phyloP scores from a whole-genome alignment of 495 filamentous ascomycete species.

The Lasiosphaeris hirsuta region DNA sequence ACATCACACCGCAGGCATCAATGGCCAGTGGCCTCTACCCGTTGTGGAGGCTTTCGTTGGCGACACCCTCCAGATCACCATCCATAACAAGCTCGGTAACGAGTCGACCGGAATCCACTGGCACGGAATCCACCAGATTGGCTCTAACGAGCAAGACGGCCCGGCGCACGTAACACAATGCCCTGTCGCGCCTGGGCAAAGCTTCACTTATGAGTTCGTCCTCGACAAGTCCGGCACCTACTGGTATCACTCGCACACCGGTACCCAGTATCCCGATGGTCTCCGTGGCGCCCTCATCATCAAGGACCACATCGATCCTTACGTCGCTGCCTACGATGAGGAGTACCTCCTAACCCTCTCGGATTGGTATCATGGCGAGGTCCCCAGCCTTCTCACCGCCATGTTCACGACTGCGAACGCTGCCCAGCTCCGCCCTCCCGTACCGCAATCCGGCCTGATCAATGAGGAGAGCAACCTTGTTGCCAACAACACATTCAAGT shows the following conservation, averaged over 20 bases:
- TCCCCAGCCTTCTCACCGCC: conserved; percentile 49
- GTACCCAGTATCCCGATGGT: conserved; percentile 72
- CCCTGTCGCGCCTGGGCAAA: conserved; percentile 44
- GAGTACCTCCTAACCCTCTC: conserved; percentile 63
- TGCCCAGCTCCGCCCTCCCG: conserved; percentile 24
- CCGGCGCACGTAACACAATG: conserved; percentile 48
- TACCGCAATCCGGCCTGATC: conserved; percentile 54
- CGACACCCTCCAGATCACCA: conserved; percentile 20
- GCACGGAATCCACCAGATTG: conserved; percentile 43
- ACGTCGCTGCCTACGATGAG: conserved; percentile 59
- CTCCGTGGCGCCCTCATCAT: conserved; percentile 68
- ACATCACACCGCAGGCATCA: conserved; percentile 24
- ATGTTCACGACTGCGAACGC: background rate
- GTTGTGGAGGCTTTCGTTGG: conserved; percentile 40
- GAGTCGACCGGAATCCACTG: conserved; percentile 51
- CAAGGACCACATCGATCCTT: conserved; percentile 62
- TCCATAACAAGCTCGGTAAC: conserved; percentile 12
- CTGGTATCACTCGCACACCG: conserved; percentile 78
- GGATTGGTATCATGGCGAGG: conserved; percentile 65
- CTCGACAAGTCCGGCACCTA: conserved; percentile 46
- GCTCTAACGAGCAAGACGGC: conserved; percentile 39
- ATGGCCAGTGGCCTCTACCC: conserved; percentile 46
- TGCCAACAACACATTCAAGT: conserved; percentile 40
- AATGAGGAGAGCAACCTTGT: conserved; percentile 60
- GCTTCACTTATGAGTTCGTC: conserved; percentile 42